A percentile compares a stretch with the other conserved stretches of the same genome.
phyloP scores from a whole-genome alignment of 1,139 yeast species.

The Saccharomyces hybrid region DNA sequence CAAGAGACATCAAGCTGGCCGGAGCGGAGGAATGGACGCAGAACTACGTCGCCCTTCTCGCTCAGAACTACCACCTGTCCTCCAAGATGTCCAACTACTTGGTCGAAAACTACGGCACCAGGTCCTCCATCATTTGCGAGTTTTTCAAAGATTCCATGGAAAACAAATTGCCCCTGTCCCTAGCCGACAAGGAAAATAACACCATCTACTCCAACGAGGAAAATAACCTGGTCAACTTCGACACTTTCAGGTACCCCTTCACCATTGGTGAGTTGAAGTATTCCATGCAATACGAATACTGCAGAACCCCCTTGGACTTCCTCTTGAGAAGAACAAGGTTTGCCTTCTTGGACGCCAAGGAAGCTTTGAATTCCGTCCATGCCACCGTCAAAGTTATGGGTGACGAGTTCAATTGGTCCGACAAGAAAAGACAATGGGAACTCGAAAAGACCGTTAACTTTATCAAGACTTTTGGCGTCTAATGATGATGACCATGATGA shows the following conservation, averaged over 20 bases:
- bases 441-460: constrained; percentile 45
- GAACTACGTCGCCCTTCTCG: constrained; percentile 69
- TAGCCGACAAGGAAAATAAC: constrained; percentile 39
- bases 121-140: constrained; percentile 76
- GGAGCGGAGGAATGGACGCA: constrained; percentile 73
- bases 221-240: constrained; percentile 20
- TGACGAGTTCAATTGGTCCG: constrained; percentile 68
- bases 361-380: constrained; percentile 74
- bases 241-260: constrained; percentile 72
- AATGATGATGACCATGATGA: no score
- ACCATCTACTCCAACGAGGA: constrained; percentile 15
- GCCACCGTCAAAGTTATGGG: constrained; percentile 84
- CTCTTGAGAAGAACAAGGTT: constrained; percentile 89
- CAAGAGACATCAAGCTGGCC: constrained; percentile 54
- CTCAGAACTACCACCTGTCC: constrained; percentile 71
- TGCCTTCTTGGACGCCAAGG: constrained; percentile 85
- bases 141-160: constrained; percentile 45
- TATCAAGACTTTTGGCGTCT: constrained; percentile 35
- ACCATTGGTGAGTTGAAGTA: constrained; percentile 87
- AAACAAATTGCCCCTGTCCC: constrained; percentile 55
- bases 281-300: constrained; percentile 75
- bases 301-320: constrained; percentile 84
- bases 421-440: constrained; percentile 51
- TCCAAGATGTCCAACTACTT: constrained; percentile 75
- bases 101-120: constrained; percentile 81